Evolutionary conservation across 2,329 filamentous ascomycete species (phyloP).

Genomic region (Chaetothyriales sp.): DNA sequence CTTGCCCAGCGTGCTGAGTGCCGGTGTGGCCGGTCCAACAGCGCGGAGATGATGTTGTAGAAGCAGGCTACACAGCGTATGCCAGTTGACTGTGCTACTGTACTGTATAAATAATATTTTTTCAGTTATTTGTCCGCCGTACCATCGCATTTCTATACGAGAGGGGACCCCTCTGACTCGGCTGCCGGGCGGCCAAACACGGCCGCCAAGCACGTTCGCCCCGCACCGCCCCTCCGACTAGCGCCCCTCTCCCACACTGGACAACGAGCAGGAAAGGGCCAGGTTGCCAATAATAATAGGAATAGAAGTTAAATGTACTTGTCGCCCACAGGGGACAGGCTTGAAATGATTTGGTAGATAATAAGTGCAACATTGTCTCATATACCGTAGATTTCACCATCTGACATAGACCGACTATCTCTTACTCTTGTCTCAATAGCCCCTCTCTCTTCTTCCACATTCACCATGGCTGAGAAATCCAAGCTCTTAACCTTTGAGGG

Average conservation of each 20-base stretch:
- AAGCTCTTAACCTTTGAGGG: slow-evolving; percentile 14
- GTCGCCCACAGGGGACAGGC: no score
- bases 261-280: background rate
- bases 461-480: slow-evolving; percentile 10
- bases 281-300: background rate
- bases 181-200: background rate
- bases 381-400: no score
- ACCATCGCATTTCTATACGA: no score
- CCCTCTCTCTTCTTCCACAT: background rate
- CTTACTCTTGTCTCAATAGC: background rate
- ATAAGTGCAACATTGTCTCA: no score
- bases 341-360: no score
- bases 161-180: no score
- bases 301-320: no score
- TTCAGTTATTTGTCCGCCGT: no score
- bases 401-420: background rate
- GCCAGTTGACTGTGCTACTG: background rate
- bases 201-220: background rate
- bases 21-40: slow-evolving; percentile 64
- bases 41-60: slow-evolving; percentile 21
- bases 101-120: no score
- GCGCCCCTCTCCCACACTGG: background rate
- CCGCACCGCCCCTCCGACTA: background rate
- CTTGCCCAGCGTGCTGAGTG: slow-evolving; percentile 87
- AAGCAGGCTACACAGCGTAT: background rate